Conservation (phyloP, 176 grass and related monocot genomes). For the Oryza longistaminata region DNA sequence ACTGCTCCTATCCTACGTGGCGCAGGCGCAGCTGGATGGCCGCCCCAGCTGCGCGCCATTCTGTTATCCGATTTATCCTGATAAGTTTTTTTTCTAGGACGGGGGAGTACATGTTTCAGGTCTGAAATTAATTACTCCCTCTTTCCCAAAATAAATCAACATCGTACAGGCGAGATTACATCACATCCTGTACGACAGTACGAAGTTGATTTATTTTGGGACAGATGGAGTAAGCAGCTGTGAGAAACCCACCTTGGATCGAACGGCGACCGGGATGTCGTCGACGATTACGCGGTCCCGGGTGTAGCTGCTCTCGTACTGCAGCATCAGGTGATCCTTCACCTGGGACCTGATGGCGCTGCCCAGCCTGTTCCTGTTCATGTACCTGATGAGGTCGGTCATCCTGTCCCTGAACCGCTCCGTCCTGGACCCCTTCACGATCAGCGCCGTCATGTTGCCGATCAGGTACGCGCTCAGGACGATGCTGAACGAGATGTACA, state of each 20-base stretch:
- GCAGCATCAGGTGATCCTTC: slow-evolving; percentile 59
- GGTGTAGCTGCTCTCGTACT: slow-evolving; percentile 79
- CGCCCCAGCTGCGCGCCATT: no score
- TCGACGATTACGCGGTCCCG: slow-evolving; percentile 54
- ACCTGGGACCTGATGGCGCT: slow-evolving; percentile 73
- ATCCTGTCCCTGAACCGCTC: slow-evolving; percentile 94
- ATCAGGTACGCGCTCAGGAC: slow-evolving; percentile 81
- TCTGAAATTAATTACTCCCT: no score
- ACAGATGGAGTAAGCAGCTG: no score
- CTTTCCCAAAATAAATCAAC: no score
- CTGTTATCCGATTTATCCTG: no score
- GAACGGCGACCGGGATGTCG: slow-evolving; percentile 65
- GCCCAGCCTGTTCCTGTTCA: slow-evolving; percentile 85
- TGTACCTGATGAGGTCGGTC: slow-evolving; percentile 88
- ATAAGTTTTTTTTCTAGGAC: no score
- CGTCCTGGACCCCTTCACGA: slow-evolving; percentile 79
- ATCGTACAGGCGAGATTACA: no score
- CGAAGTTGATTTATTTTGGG: no score
- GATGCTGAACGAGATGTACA: slow-evolving; percentile 77
- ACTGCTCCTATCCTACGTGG: no score
- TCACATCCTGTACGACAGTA: no score
- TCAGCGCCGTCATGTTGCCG: slow-evolving; percentile 95
- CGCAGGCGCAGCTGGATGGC: no score
- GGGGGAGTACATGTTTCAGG: no score
- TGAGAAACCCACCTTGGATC: slow-evolving; percentile 51